Evolutionary conservation across 108 stramenopile species (phyloP), one percentile per base, ranked within the genome.

Genomic region (Nitzschia palea): DNA sequence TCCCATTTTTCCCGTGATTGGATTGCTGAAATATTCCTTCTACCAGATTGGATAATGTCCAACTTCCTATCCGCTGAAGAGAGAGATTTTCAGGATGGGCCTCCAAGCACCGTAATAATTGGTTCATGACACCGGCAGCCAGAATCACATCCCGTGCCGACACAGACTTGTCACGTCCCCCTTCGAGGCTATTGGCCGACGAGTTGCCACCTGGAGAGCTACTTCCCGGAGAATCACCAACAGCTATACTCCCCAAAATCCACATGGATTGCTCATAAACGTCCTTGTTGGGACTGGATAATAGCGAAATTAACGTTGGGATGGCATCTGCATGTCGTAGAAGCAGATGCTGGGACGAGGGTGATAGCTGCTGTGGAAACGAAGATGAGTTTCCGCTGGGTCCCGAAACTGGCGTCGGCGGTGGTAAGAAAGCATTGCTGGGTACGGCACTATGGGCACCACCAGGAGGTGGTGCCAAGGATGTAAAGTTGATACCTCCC

Each of bases 261-360:
- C 91, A 93, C 76, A 83, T 78, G 17, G 88, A 78, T 62, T 94
- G 89, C 73, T 94, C 93, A 60, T 85, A 86, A 3, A 90, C 85
- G 37, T 84, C 82, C 31, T 55, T 62, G 34, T 86, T 79, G 9
- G 82, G 82, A 68, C 85, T 86, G 12, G 77, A 78, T 17, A 94
- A 62, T 2, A 94, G 55, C 4, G 84, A 84, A 64, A 94, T 87
- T 3, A 90, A 70, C 8, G 83, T 90, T n/a, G 89, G 86, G 42
- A 94, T 87, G 15, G 93, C 93, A 72, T 90, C 89, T 23, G 87
- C 79, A 68, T 93, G 92, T 51, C 86, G 83, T n/a, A 93, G 70
- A 55, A 93, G 60, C 15, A 88, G 71, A 60, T 87, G 83, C 57
- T 93, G 88, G 1, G 85, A 82, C 18, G 86, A 85, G 14, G 88